phyloP scores from a whole-genome alignment of 768 basidiomycete species.

The Cystobasidium tubakii region DNA sequence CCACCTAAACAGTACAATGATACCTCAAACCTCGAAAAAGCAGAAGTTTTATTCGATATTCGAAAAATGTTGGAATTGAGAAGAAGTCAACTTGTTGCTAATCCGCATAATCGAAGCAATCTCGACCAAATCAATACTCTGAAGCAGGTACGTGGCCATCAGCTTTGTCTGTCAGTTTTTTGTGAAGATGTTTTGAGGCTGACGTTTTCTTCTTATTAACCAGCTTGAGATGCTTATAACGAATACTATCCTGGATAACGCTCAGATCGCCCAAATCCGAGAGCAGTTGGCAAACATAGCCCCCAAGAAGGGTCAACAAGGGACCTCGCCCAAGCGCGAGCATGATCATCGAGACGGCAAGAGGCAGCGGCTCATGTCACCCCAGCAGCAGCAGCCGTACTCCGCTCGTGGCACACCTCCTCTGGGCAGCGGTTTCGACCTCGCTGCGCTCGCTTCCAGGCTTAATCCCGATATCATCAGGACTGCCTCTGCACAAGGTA shows the following conservation, averaged over 20 bases:
- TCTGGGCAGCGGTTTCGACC: not conserved
- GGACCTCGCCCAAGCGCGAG: slow-evolving; percentile 47
- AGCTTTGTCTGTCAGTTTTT: too few relatives aligned
- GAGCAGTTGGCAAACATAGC: slow-evolving; percentile 46
- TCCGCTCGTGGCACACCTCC: not conserved
- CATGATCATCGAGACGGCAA: slow-evolving; percentile 48
- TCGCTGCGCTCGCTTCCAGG: slow-evolving; percentile 8
- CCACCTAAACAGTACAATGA: not conserved
- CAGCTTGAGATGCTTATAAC: slow-evolving; percentile 48
- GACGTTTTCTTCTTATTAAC: not conserved
- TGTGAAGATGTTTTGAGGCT: too few relatives aligned
- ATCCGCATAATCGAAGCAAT: slow-evolving; percentile 65
- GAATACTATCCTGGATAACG: slow-evolving; percentile 58
- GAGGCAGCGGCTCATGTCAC: slow-evolving; percentile 48
- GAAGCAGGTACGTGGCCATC: slow-evolving; percentile 61
- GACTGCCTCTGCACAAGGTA: slow-evolving; percentile 15
- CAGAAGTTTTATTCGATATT: slow-evolving; percentile 43
- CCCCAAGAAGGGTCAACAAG: slow-evolving; percentile 22
- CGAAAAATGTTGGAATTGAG: slow-evolving; percentile 38
- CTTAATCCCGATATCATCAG: slow-evolving; percentile 23
- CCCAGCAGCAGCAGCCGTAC: slow-evolving; percentile 45
- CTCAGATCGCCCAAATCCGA: slow-evolving; percentile 50
- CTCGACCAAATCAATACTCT: slow-evolving; percentile 71
- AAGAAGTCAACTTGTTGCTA: slow-evolving; percentile 48
- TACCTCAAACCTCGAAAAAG: slow-evolving; percentile 37